Base-by-base conservation (phyloP, 768 basidiomycete species). In the Trametes elegans region DNA sequence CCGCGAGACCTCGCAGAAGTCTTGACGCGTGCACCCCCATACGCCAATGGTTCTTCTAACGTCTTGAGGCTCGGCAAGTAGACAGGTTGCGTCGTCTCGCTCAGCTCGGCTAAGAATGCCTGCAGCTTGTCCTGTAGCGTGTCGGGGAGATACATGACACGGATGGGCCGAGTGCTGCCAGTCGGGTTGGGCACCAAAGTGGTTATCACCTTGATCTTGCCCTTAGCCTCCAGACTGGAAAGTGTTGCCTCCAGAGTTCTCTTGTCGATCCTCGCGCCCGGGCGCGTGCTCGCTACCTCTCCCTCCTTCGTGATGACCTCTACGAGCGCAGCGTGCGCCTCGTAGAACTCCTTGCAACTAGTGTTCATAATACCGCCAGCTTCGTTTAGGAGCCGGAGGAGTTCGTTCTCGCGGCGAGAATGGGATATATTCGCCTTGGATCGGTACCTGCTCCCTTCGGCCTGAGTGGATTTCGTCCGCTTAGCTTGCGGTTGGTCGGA, bases 391-490 rank as follows among this genome's bases (percentile, higher is more conserved):
- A 89, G 78, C 27, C 80, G 82, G 50, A 84, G 65, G 43, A 93
- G 68, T 68, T 94, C 92, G 57, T 88, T 90, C 72, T 93, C 90
- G 19, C 92, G 82, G 3, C 89, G 82, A 36, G 90, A 73, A 53
- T 86, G 79, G 14, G 91, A 89, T 23, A 93, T 81, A 60, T 93
- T 94, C 43, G 82, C 74, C 58, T 78, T 80, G 26, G 71, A 55
- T 27, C 70, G 67, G 21, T 39, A 57, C 21, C 43, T 53, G 21
- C 27, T 41, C 23, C 42, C 32, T 2, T 46, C 47, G 28, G 41
- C 24, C 31, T 55, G 44, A 1, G 50, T 49, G 11, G 54, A 40
- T 51, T 60, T 64, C 14, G 49, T 45, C 11, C 61, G 38, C 19
- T 62, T 62, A 23, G 47, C 39, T 11, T 40, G 16, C 5, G 58